Base-by-base conservation (phyloP, 139 green algal species). In the Chlorella ohadii region DNA sequence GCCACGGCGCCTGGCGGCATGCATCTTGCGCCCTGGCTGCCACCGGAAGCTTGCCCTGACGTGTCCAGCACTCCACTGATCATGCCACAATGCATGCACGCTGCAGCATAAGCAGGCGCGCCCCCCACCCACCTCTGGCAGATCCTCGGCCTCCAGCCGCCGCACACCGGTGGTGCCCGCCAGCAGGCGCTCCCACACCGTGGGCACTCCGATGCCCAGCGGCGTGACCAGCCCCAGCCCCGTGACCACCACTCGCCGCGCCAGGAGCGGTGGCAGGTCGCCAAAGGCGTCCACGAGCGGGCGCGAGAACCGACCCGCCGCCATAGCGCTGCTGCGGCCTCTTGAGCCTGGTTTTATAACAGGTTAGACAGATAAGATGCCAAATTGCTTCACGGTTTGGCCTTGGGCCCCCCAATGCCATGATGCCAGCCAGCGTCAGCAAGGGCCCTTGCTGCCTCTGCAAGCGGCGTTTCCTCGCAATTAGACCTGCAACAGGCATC, bases 181-280 rank as follows among this genome's bases (percentile, higher is more conserved):
- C 44, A 98, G 57, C 34, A 98, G 76, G 28, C 66, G 51, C 16
- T 88, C 72, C 96, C 96, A 99, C 11, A 83, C 90, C n/a, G 77
- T 36, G 1, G 36, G 39, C n/a, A 90, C 88, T 25, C 94, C 94
- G 16, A 96, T 81, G 23, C 89, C 96, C 44, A 98, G 86, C 16
- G 96, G 96, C 27, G 93, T 97, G 0, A 98, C 95, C 2, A 98
- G 67, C 7, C 96, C 96, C 5, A 99, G 41, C 22, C 96, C 96
- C 13, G 96, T 98, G 17, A 98, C 93, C 0, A 98, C 95, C 25
- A 98, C 95, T 0, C 95, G 81, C 2, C 90, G 84, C 33, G 44
- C 4, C 33, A 34, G n/a, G 17, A 22, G 47, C 5, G 31, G 34
- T 1, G 86, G 84, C 27, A 77, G 67, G 12, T 47, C 47, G 1